Conservation (phyloP, 768 basidiomycete species). For the Chiua virens region DNA sequence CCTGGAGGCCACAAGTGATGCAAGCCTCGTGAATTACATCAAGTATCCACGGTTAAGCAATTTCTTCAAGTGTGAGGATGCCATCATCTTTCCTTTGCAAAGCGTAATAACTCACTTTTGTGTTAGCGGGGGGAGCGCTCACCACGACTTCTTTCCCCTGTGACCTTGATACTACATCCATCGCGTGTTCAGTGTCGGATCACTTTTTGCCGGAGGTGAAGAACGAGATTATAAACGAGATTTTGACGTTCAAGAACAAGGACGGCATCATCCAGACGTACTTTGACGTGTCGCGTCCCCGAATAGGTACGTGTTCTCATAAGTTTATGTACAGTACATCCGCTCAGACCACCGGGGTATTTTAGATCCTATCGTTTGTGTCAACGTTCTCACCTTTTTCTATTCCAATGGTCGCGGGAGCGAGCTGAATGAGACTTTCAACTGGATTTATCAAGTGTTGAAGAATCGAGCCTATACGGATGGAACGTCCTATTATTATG, state of each 20-base stretch:
- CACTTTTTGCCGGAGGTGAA: conserved; percentile 12
- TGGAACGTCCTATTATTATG: conserved; percentile 19
- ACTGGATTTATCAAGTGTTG: conserved; percentile 19
- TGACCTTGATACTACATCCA: conserved; percentile 21
- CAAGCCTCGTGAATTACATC: conserved; percentile 19
- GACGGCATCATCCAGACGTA: conserved; percentile 23
- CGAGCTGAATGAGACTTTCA: conserved; percentile 19
- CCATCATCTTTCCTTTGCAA: neutral
- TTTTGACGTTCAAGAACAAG: conserved; percentile 11
- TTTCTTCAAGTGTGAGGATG: conserved; percentile 18
- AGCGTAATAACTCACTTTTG: neutral
- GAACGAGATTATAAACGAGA: conserved; percentile 24
- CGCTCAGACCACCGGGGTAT: neutral
- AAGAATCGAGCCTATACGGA: conserved; percentile 22
- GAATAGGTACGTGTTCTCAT: conserved; percentile 15
- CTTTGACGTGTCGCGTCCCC: conserved; percentile 20
- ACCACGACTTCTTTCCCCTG: conserved; percentile 12
- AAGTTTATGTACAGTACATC: neutral
- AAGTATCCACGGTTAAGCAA: conserved; percentile 19
- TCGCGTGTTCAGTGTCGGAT: conserved; percentile 18
- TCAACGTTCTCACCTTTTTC: conserved; percentile 21
- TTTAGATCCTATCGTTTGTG: conserved; percentile 19
- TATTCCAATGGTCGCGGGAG: conserved; percentile 17
- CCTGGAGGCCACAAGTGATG: conserved; percentile 16
- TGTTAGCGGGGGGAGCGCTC: conserved; percentile 5